Conservation (phyloP, 495 filamentous ascomycete genomes). For the Parathielavia appendiculata region DNA sequence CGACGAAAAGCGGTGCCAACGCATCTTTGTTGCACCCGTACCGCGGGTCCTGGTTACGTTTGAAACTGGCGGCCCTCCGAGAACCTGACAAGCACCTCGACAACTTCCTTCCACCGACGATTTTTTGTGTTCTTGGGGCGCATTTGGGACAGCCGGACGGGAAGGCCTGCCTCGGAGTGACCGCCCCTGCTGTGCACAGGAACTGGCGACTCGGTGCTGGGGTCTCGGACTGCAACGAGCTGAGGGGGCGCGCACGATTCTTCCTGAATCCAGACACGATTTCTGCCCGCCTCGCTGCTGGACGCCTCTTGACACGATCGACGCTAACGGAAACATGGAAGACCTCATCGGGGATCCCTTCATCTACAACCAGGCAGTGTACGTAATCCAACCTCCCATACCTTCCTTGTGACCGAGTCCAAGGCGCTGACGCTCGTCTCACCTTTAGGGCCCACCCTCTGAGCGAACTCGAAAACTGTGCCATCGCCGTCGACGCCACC, state of each 20-base stretch:
- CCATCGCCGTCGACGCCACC: constrained; percentile 82
- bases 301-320: not conserved
- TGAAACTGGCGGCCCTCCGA: not conserved
- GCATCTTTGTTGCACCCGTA: not conserved
- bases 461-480: constrained; percentile 57
- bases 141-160: not conserved
- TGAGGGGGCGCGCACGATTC: not conserved
- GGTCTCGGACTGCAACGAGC: not conserved
- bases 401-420: not conserved
- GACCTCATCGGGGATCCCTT: constrained; percentile 42
- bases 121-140: constrained; percentile 1
- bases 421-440: constrained; percentile 4
- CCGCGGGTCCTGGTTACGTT: not conserved
- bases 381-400: constrained; percentile 14
- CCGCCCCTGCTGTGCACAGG: not conserved
- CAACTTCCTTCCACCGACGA: not conserved
- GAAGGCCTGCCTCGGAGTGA: constrained; percentile 10
- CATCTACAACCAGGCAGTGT: constrained; percentile 44
- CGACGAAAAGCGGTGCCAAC: not conserved
- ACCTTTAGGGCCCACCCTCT: constrained; percentile 32
- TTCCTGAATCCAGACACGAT: constrained; percentile 2
- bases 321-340: constrained; percentile 29
- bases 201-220: constrained; percentile 3
- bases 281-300: constrained; percentile 6
- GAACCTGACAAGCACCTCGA: not conserved